Evolutionary conservation across 306 rosid genomes (phyloP).

Genomic region (Cucumis hystrix): DNA sequence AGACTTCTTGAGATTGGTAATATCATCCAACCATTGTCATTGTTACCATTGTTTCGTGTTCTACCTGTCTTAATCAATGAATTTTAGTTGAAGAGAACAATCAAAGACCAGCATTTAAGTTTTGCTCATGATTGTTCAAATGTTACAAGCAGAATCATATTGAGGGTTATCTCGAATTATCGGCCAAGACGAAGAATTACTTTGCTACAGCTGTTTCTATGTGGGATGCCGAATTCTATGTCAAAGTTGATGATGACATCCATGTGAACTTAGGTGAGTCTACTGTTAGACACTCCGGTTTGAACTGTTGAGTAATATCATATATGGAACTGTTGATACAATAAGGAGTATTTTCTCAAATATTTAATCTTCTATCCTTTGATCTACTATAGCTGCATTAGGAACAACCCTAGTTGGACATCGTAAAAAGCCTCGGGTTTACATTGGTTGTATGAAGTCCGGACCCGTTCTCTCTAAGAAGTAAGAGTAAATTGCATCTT

Average conservation of each 20-base stretch:
- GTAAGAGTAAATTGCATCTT: constrained; percentile 27
- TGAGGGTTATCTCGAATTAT: constrained; percentile 66
- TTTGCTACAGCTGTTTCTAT: constrained; percentile 60
- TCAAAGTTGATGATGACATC: constrained; percentile 90
- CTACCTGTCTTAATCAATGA: neutral
- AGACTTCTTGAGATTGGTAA: constrained; percentile 85
- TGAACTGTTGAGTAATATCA: neutral
- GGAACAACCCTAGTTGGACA: constrained; percentile 43
- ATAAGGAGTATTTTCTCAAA: neutral
- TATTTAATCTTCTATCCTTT: neutral
- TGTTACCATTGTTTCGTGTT: neutral
- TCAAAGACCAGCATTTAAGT: neutral
- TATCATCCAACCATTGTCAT: neutral
- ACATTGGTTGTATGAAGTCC: constrained; percentile 92
- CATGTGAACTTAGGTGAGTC: constrained; percentile 78
- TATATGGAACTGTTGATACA: neutral
- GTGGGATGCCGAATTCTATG: constrained; percentile 80
- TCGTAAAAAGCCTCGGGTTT: constrained; percentile 52
- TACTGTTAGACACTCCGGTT: neutral
- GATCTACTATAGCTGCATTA: constrained; percentile 44
- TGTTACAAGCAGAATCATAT: constrained; percentile 39
- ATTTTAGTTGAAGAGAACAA: neutral
- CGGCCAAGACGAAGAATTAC: constrained; percentile 64
- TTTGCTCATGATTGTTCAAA: neutral
- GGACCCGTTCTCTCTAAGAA: constrained; percentile 83